Percentiles rank a stretch among this genome's conserved stretches.
phyloP scores from a whole-genome alignment of 495 filamentous ascomycete species.

The Trichoderma virens region DNA sequence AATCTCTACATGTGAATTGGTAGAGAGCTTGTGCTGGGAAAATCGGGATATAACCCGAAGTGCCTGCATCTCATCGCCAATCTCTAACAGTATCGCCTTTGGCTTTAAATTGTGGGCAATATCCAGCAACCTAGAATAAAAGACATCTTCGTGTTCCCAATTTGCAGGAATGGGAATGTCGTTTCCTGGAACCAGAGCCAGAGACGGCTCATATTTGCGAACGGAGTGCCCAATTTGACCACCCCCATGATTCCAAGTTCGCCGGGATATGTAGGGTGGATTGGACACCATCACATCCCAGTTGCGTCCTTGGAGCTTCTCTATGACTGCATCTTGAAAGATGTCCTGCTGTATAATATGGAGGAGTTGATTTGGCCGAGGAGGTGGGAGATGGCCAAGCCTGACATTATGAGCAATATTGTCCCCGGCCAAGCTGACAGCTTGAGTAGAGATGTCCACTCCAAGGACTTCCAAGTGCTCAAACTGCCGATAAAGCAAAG shows the following conservation, averaged over 20 bases:
- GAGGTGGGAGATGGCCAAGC: neutral
- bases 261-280: constrained; percentile 78
- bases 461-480: constrained; percentile 29
- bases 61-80: constrained; percentile 53
- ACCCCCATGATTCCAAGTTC: constrained; percentile 38
- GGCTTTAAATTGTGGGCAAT: constrained; percentile 29
- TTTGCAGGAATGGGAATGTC: neutral
- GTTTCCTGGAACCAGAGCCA: constrained; percentile 60
- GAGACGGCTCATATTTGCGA: constrained; percentile 66
- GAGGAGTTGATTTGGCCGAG: constrained; percentile 18
- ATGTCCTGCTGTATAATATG: constrained; percentile 49
- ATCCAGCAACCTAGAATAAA: constrained; percentile 48
- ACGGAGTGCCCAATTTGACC: constrained; percentile 50
- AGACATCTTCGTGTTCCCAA: constrained; percentile 43
- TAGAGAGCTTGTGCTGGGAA: constrained; percentile 15
- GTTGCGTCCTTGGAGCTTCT: neutral
- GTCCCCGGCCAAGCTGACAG: constrained; percentile 51
- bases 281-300: constrained; percentile 79
- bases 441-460: constrained; percentile 52
- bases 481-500: constrained; percentile 36
- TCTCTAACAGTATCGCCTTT: constrained; percentile 47
- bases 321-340: constrained; percentile 28
- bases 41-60: constrained; percentile 43
- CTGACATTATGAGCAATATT: constrained; percentile 52
- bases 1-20: constrained; percentile 33